Percentiles rank a stretch among this genome's conserved stretches.
Evolutionary conservation across 2,329 filamentous ascomycete species (phyloP).

Genomic region (Colletotrichum neosansevieriae): DNA sequence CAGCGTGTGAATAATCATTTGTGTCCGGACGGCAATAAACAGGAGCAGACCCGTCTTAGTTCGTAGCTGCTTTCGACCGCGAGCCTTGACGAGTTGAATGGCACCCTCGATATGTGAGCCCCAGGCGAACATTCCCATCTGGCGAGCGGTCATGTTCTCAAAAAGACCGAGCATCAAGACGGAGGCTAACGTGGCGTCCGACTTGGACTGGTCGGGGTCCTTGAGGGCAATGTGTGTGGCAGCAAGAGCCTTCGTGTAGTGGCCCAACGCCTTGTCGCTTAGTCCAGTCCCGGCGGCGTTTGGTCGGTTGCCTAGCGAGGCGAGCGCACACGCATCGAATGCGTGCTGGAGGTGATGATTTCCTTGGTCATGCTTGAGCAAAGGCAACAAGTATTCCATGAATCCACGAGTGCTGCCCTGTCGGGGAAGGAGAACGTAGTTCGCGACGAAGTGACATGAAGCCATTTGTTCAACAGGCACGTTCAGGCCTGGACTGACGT

Average conservation of each 20-base stretch:
- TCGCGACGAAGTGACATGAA: constrained; percentile 70
- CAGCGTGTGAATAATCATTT: constrained; percentile 72
- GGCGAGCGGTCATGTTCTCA: constrained; percentile 57
- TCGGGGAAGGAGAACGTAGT: constrained; percentile 68
- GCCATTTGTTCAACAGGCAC: constrained; percentile 67
- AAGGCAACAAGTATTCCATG: constrained; percentile 69
- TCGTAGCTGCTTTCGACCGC: constrained; percentile 66
- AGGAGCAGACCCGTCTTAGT: constrained; percentile 66
- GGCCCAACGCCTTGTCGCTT: constrained; percentile 57
- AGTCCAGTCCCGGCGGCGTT: constrained; percentile 50
- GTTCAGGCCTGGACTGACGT: constrained; percentile 53
- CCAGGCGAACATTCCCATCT: constrained; percentile 59
- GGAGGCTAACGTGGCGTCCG: constrained; percentile 70
- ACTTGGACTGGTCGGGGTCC: constrained; percentile 60
- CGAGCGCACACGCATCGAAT: constrained; percentile 70
- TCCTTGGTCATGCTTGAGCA: constrained; percentile 60
- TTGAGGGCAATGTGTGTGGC: constrained; percentile 65
- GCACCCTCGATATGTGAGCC: constrained; percentile 74
- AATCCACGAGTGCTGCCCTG: constrained; percentile 66
- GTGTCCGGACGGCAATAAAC: constrained; percentile 70
- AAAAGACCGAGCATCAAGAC: constrained; percentile 72
- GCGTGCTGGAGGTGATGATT: constrained; percentile 65
- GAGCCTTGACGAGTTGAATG: constrained; percentile 69
- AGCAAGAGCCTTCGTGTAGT: constrained; percentile 67
- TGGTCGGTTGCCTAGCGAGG: constrained; percentile 66